Percentiles rank a stretch among this genome's conserved stretches.
These are phyloP conservation scores for Fimicolochytrium jonesii DNA, from an alignment of 192 early-diverging fungal genomes.

Conservation along the genomic window DNA sequence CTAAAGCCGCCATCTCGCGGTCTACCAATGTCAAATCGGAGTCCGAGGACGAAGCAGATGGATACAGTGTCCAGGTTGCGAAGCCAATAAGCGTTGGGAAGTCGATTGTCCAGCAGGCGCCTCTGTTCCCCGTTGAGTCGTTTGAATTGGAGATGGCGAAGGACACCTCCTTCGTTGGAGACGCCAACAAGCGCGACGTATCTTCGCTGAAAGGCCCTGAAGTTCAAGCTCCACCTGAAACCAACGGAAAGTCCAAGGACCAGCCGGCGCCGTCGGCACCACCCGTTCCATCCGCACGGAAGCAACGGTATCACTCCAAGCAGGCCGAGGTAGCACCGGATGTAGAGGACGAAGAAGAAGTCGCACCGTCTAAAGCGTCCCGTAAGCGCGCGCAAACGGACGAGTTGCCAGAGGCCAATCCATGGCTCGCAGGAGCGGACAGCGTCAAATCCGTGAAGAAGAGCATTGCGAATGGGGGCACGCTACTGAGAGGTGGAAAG, in stretches of 20 bases:
- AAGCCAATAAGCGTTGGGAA: not conserved
- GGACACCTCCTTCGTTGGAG: constrained; percentile 16
- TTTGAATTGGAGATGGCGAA: constrained; percentile 20
- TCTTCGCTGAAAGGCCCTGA: too few relatives aligned
- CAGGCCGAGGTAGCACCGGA: too few relatives aligned
- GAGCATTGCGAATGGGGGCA: constrained; percentile 45
- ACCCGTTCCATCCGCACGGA: too few relatives aligned
- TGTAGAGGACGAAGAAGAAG: not conserved
- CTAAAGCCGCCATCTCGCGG: not conserved
- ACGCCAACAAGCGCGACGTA: constrained; percentile 4
- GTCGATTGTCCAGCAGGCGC: not conserved
- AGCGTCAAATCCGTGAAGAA: constrained; percentile 44
- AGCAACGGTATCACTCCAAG: not conserved
- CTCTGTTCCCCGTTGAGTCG: constrained; percentile 15
- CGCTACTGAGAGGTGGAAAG: constrained; percentile 46
- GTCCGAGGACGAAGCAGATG: constrained; percentile 28
- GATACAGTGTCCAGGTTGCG: constrained; percentile 30
- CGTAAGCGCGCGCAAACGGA: not conserved
- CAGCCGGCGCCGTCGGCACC: too few relatives aligned
- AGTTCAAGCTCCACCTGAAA: too few relatives aligned
- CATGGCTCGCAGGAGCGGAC: constrained; percentile 62
- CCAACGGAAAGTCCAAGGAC: too few relatives aligned
- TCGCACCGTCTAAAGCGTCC: not conserved
- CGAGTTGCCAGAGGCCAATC: constrained; percentile 53
- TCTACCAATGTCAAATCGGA: not conserved